These are phyloP conservation scores for Pseudogymnoascus sp. DNA, from an alignment of 2,329 filamentous ascomycete genomes.

Conservation along the genomic window DNA sequence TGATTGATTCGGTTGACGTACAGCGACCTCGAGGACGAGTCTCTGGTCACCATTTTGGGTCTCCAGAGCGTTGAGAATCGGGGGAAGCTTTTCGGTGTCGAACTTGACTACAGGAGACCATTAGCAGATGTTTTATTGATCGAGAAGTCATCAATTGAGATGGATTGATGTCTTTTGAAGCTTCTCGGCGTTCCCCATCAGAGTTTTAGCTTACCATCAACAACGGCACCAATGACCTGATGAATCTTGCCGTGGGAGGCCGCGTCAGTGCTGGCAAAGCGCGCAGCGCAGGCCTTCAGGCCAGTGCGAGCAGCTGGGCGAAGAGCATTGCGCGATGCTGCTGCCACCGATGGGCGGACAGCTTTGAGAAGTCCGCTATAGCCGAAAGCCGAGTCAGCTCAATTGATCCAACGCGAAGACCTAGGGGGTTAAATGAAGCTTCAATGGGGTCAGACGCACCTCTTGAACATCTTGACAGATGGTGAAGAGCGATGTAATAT, in stretches of 20 bases:
- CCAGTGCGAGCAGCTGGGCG: conserved; percentile 48
- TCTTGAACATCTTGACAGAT: conserved; percentile 76
- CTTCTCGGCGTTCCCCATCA: background rate
- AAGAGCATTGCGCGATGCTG: conserved; percentile 48
- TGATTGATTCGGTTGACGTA: conserved; percentile 43
- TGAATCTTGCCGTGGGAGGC: conserved; percentile 60
- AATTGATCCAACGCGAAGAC: conserved; percentile 32
- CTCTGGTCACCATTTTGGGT: conserved; percentile 88
- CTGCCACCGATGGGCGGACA: conserved; percentile 52
- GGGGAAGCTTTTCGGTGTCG: conserved; percentile 82
- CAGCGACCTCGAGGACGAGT: conserved; percentile 91
- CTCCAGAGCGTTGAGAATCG: conserved; percentile 95
- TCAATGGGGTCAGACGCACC: conserved; percentile 45
- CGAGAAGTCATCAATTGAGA: background rate
- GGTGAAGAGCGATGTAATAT: conserved; percentile 55
- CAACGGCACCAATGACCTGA: conserved; percentile 96
- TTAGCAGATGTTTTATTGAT: conserved; percentile 24
- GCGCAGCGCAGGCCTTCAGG: conserved; percentile 41
- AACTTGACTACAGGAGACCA: conserved; percentile 71
- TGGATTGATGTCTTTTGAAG: conserved; percentile 6
- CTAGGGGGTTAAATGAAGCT: conserved; percentile 14
- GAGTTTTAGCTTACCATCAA: conserved; percentile 70
- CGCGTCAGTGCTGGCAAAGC: conserved; percentile 47
- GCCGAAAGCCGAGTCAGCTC: conserved; percentile 35
- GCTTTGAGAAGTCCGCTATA: conserved; percentile 58